A percentile compares a stretch with the other conserved stretches of the same genome.
Evolutionary conservation across 2,329 filamentous ascomycete genomes (phyloP).

Genomic region (Neocucurbitaria cava): DNA sequence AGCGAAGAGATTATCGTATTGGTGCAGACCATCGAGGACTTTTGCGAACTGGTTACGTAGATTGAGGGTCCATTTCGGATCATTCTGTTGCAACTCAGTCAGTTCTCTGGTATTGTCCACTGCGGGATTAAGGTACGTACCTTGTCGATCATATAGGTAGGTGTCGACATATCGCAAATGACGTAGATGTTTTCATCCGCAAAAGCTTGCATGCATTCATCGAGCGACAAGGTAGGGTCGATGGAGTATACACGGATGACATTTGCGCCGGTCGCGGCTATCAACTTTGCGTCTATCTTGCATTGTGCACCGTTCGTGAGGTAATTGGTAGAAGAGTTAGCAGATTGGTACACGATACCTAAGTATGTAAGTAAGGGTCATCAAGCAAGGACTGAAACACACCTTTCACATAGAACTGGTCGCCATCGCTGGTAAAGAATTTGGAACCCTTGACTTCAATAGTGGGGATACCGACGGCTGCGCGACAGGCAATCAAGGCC

Average conservation of each 20-base stretch:
- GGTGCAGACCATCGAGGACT: not conserved
- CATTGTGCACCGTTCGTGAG: not conserved
- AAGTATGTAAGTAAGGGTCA: constrained; percentile 3
- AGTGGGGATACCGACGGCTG: constrained; percentile 52
- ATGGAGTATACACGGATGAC: not conserved
- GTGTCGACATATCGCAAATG: not conserved
- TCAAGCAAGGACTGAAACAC: constrained; percentile 7
- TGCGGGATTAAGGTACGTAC: not conserved
- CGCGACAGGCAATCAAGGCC: not conserved
- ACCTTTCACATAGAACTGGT: constrained; percentile 88
- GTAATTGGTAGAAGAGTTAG: not conserved
- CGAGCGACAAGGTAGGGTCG: not conserved
- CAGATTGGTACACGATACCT: constrained; percentile 76
- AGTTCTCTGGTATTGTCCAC: not conserved
- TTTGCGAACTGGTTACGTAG: not conserved
- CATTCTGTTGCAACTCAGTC: not conserved
- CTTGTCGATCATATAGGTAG: not conserved
- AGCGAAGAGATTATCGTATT: not conserved
- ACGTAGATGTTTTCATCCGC: not conserved
- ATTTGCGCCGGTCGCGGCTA: not conserved
- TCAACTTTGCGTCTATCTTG: not conserved
- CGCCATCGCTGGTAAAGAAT: constrained; percentile 81
- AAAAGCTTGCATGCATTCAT: not conserved
- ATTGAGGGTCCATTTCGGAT: not conserved
- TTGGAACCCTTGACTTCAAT: constrained; percentile 74